Evolutionary conservation across 2,329 filamentous ascomycete species (phyloP).

Genomic region (Colletotrichum somersetense): DNA sequence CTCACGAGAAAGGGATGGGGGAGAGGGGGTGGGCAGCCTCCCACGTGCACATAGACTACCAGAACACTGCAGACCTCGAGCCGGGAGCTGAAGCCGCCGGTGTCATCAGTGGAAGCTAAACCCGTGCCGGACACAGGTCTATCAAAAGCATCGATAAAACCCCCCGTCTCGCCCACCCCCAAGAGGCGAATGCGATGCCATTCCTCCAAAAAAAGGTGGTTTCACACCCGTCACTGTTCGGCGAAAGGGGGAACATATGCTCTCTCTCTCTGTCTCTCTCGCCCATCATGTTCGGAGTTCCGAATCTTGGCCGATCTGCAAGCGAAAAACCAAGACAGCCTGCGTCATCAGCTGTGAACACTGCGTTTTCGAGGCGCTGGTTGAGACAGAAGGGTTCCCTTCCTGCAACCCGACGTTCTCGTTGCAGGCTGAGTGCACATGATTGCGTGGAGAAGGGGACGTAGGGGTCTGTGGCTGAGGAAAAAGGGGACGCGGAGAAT

Average conservation of each 20-base stretch:
- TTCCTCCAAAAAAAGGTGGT: neutral
- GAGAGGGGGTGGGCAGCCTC: neutral
- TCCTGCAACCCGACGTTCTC: neutral
- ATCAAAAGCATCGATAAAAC: conserved; percentile 2
- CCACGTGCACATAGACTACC: neutral
- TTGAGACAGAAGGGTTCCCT: neutral
- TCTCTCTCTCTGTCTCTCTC: neutral
- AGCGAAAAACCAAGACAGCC: conserved; percentile 6
- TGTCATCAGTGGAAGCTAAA: neutral
- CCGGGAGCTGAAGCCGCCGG: neutral
- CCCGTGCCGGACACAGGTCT: neutral
- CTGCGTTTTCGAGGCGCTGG: neutral
- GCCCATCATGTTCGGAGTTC: conserved; percentile 3
- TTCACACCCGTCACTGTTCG: neutral
- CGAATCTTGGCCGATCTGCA: conserved; percentile 9
- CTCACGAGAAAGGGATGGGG: neutral
- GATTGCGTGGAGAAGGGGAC: neutral
- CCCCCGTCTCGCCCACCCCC: neutral
- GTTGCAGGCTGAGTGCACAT: neutral
- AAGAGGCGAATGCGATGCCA: neutral
- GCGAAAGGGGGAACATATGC: neutral
- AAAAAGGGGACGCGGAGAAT: too few relatives aligned
- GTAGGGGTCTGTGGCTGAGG: neutral
- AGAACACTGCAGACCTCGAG: neutral
- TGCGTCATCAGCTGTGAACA: conserved; percentile 1